Evolutionary conservation across 257 asterid genomes (phyloP).

Genomic region (Pogostemon cablin): DNA sequence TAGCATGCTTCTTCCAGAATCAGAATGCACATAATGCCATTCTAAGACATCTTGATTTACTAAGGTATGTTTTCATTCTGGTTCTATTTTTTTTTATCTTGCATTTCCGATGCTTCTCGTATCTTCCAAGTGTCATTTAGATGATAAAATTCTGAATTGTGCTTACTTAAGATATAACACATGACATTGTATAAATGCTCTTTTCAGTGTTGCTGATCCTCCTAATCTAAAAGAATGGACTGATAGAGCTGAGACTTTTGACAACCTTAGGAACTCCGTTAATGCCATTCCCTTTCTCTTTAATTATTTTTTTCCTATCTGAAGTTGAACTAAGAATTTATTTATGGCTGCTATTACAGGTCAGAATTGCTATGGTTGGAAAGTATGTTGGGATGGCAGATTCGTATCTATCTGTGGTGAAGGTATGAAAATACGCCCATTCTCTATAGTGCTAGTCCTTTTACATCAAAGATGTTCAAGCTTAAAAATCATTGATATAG

Average conservation of each 20-base stretch:
- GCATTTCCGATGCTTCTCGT: slow-evolving; percentile 2
- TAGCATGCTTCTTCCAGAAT: slow-evolving; percentile 52
- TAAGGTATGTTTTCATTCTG: slow-evolving; percentile 46
- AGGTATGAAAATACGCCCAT: slow-evolving; percentile 48
- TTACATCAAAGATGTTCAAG: slow-evolving; percentile 1
- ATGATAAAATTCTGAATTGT: neutral
- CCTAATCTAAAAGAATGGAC: slow-evolving; percentile 92
- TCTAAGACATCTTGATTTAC: slow-evolving; percentile 70
- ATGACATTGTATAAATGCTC: slow-evolving; percentile 35
- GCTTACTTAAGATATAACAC: neutral
- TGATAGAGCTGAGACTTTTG: slow-evolving; percentile 80
- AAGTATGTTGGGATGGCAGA: slow-evolving; percentile 94
- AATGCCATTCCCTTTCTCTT: slow-evolving; percentile 37
- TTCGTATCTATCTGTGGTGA: slow-evolving; percentile 94
- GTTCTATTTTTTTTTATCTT: slow-evolving; percentile 18
- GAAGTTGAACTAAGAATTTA: slow-evolving; percentile 24
- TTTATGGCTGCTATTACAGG: slow-evolving; percentile 53
- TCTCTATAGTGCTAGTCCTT: neutral
- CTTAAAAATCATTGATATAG: neutral
- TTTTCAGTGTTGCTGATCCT: slow-evolving; percentile 67
- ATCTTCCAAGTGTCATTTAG: neutral
- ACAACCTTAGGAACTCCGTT: slow-evolving; percentile 79
- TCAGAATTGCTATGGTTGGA: slow-evolving; percentile 95
- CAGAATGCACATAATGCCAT: slow-evolving; percentile 88
- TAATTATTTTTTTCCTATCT: slow-evolving; percentile 22